Evolutionary conservation across 768 basidiomycete species (phyloP).

Genomic region (Termitomyces sp.): DNA sequence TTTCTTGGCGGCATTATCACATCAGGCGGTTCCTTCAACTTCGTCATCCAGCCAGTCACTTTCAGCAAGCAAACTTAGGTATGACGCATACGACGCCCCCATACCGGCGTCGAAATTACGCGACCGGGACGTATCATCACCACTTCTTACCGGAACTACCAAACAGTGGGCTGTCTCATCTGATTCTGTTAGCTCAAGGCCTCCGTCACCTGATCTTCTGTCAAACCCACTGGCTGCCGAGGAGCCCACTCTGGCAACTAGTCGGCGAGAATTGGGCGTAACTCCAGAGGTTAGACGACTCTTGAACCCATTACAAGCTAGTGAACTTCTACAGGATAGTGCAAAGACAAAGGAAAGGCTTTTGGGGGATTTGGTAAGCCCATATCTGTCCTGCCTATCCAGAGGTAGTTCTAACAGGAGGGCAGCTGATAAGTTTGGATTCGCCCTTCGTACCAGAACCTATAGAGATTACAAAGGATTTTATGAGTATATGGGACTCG

Average conservation of each 20-base stretch:
- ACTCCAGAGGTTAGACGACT: conserved; percentile 16
- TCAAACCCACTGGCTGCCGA: conserved; percentile 33
- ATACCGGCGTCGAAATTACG: conserved; percentile 40
- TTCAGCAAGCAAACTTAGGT: conserved; percentile 51
- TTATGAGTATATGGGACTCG: conserved; percentile 53
- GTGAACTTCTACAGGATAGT: neutral
- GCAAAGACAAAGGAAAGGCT: neutral
- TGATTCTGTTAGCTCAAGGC: conserved; percentile 24
- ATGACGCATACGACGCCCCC: conserved; percentile 66
- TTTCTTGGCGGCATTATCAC: conserved; percentile 44
- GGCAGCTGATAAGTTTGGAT: conserved; percentile 66
- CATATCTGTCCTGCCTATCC: neutral
- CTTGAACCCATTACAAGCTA: neutral
- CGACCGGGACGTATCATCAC: conserved; percentile 22
- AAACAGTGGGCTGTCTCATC: conserved; percentile 23
- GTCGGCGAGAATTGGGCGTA: conserved; percentile 23
- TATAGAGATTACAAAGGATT: conserved; percentile 27
- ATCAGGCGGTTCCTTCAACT: conserved; percentile 10
- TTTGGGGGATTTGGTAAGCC: conserved; percentile 16
- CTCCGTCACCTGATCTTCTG: conserved; percentile 18
- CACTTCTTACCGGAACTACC: conserved; percentile 24
- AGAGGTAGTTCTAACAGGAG: conserved; percentile 4
- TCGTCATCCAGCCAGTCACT: conserved; percentile 17
- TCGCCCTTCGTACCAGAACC: conserved; percentile 59
- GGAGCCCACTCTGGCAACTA: conserved; percentile 36